Evolutionary conservation across 179 eudicot species (phyloP).

Genomic region (Silene vulgaris): DNA sequence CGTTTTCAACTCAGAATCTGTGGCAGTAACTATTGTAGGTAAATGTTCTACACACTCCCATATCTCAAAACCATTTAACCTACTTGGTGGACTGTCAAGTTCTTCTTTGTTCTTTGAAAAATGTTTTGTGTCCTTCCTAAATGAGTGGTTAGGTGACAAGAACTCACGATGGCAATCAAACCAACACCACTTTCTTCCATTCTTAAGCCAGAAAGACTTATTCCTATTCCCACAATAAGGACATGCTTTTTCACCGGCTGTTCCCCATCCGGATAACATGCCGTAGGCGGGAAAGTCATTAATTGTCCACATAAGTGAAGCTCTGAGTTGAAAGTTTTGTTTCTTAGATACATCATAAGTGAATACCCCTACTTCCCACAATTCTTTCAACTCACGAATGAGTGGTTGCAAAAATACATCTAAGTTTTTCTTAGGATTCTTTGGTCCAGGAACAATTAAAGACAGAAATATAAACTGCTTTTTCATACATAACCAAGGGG

Average conservation of each 20-base stretch:
- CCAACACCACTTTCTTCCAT: background rate
- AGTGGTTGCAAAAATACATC: background rate
- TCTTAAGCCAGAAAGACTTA: background rate
- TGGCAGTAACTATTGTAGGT: too few species aligned
- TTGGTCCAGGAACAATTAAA: background rate
- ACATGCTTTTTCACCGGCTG: background rate
- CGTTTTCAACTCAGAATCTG: too few species aligned
- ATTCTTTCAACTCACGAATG: background rate
- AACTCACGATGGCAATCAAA: background rate
- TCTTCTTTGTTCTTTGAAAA: too few species aligned
- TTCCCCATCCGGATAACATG: background rate
- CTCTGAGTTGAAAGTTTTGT: background rate
- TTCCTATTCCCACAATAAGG: background rate
- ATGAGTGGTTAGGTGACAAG: too few species aligned
- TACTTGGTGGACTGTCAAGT: too few species aligned
- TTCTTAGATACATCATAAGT: too few species aligned
- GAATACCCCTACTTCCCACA: background rate
- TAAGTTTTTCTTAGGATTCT: background rate
- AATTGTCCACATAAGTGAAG: background rate
- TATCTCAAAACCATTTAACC: too few species aligned
- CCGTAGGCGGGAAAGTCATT: background rate
- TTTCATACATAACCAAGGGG: background rate
- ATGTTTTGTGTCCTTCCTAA: too few species aligned
- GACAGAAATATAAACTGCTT: background rate
- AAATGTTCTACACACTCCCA: too few species aligned